Conservation (phyloP, 139 green algal species). For the Micromonas pusilla region DNA sequence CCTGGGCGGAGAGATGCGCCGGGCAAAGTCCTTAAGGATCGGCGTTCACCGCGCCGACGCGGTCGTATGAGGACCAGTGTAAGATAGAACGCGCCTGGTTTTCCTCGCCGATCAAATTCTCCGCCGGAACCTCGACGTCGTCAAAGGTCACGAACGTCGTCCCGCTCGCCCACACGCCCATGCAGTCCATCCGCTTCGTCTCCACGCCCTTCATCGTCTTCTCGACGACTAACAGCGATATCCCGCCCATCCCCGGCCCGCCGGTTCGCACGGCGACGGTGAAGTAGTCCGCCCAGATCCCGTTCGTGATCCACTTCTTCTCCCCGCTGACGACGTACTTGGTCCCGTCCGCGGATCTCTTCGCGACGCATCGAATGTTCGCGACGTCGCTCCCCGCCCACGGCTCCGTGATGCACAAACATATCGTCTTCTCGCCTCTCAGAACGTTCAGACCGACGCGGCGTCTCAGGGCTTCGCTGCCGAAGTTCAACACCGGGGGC, state of each 20-base stretch:
- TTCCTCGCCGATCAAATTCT: slow-evolving; percentile 39
- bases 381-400: slow-evolving; percentile 39
- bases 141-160: slow-evolving; percentile 40
- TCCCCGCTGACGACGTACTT: slow-evolving; percentile 39
- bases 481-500: slow-evolving; percentile 38
- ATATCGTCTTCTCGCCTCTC: slow-evolving; percentile 31
- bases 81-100: no score
- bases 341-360: slow-evolving; percentile 19
- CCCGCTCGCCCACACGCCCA: slow-evolving; percentile 35
- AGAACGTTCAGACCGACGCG: slow-evolving; percentile 12
- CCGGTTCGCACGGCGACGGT: slow-evolving; percentile 43
- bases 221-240: slow-evolving; percentile 38
- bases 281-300: slow-evolving; percentile 41
- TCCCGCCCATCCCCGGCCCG: slow-evolving; percentile 33
- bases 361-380: slow-evolving; percentile 32
- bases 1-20: no score
- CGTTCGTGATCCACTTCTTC: slow-evolving; percentile 47
- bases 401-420: slow-evolving; percentile 38
- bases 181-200: slow-evolving; percentile 40
- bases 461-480: slow-evolving; percentile 12
- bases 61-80: no score
- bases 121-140: slow-evolving; percentile 36
- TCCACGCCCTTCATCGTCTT: slow-evolving; percentile 33
- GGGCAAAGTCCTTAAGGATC: no score
- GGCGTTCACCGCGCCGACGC: no score